phyloP scores from a whole-genome alignment of 2,329 filamentous ascomycete genomes.

The Pestalotiopsis sp. region DNA sequence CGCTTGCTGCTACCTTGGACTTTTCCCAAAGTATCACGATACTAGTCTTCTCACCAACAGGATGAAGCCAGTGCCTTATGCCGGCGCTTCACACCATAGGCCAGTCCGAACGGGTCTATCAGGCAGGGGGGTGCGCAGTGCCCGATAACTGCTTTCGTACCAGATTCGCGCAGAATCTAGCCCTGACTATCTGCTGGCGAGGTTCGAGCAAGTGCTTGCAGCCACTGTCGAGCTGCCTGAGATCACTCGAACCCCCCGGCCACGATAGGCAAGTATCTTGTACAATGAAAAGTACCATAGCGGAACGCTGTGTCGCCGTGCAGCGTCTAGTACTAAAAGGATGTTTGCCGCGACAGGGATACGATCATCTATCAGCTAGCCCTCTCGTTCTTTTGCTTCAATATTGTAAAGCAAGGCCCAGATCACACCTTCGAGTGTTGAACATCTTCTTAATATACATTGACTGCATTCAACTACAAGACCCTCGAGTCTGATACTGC shows the following conservation, averaged over 20 bases:
- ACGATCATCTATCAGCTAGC: neutral
- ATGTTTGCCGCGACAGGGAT: slow-evolving; percentile 1
- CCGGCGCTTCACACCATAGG: neutral
- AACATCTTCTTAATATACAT: neutral
- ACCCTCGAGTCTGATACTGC: neutral
- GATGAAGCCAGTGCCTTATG: neutral
- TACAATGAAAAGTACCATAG: slow-evolving; percentile 10
- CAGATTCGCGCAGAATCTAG: slow-evolving; percentile 1
- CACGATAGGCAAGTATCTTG: slow-evolving; percentile 16
- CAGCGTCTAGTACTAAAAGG: neutral
- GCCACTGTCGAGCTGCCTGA: neutral
- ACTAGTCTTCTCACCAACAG: neutral
- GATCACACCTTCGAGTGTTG: neutral
- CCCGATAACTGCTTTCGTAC: neutral
- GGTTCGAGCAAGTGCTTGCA: slow-evolving; percentile 1
- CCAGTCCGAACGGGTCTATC: neutral
- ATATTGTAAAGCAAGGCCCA: neutral
- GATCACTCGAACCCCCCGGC: neutral
- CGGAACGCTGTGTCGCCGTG: slow-evolving; percentile 3
- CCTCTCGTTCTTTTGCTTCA: neutral
- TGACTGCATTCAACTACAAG: neutral
- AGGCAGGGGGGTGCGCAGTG: neutral
- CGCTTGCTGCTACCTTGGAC: neutral
- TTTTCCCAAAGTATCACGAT: neutral
- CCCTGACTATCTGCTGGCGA: neutral